These are phyloP conservation scores for Daldinia eschscholtzii DNA, from an alignment of 2,329 filamentous ascomycete genomes.

Conservation along the genomic window DNA sequence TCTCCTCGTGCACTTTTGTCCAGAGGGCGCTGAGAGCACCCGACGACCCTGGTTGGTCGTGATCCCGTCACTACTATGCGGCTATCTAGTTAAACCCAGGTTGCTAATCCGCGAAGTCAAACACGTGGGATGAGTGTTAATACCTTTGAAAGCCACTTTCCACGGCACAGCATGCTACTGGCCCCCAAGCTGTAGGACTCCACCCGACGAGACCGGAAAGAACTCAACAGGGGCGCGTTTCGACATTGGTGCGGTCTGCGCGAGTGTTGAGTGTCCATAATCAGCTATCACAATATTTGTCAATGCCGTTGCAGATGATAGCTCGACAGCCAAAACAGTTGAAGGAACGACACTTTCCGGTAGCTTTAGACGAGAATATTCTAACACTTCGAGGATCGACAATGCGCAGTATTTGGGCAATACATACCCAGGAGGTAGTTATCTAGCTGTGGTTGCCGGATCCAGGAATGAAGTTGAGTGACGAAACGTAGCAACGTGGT, in stretches of 20 bases:
- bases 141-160: conserved; percentile 55
- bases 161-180: conserved; percentile 57
- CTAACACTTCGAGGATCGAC: conserved; percentile 37
- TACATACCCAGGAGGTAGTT: conserved; percentile 25
- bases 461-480: conserved; percentile 29
- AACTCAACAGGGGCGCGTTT: conserved; percentile 60
- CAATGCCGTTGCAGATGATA: conserved; percentile 13
- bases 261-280: conserved; percentile 11
- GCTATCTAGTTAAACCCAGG: conserved; percentile 24
- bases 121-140: conserved; percentile 21
- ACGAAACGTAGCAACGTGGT: conserved; percentile 39
- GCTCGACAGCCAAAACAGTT: conserved; percentile 23
- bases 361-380: conserved; percentile 34
- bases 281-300: conserved; percentile 20
- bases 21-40: conserved; percentile 64
- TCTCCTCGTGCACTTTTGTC: conserved; percentile 69
- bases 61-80: conserved; percentile 56
- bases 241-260: conserved; percentile 23
- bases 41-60: conserved; percentile 59
- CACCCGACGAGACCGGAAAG: conserved; percentile 61
- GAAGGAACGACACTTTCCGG: conserved; percentile 39
- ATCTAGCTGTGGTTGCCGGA: conserved; percentile 21
- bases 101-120: conserved; percentile 16
- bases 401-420: conserved; percentile 17
- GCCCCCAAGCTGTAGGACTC: conserved; percentile 62